Conservation (phyloP, 257 asterid species). For the Parsonsia alboflavescens region DNA sequence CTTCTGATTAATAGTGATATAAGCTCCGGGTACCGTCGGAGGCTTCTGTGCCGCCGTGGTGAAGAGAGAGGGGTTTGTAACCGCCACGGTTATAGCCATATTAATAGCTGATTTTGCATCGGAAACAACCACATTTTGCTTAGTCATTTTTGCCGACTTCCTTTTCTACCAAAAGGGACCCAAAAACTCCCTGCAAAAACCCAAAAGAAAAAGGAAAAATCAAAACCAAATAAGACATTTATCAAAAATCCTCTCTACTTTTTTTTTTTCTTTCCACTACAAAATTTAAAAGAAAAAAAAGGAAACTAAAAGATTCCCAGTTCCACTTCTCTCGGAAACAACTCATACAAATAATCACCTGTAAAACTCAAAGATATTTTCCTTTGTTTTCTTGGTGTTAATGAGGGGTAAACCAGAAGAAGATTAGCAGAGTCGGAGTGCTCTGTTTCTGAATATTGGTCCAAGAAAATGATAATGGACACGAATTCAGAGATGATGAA, state of each 20-base stretch:
- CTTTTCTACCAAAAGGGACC: not conserved
- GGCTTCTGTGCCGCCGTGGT: constrained; percentile 58
- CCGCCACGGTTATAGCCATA: constrained; percentile 48
- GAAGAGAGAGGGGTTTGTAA: constrained; percentile 35
- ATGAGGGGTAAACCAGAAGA: not conserved
- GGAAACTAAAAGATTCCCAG: not conserved
- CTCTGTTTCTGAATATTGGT: constrained; percentile 8
- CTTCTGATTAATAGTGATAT: constrained; percentile 59
- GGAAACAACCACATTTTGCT: constrained; percentile 71
- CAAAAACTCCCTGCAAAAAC: not conserved
- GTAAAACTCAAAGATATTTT: not conserved
- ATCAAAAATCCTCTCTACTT: not conserved
- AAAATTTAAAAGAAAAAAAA: not conserved
- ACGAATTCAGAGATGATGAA: not conserved
- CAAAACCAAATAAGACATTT: not conserved
- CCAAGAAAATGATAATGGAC: constrained; percentile 12
- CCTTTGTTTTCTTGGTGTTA: not conserved
- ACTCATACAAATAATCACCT: not conserved
- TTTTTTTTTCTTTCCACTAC: not conserved
- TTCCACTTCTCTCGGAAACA: not conserved
- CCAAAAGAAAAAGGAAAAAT: not conserved
- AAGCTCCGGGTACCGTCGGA: constrained; percentile 63
- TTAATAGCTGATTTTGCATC: constrained; percentile 40
- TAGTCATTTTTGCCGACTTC: constrained; percentile 23
- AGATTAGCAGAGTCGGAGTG: constrained; percentile 23